Conservation (phyloP, 2,329 filamentous ascomycete genomes). For the Talaromyces sp. region DNA sequence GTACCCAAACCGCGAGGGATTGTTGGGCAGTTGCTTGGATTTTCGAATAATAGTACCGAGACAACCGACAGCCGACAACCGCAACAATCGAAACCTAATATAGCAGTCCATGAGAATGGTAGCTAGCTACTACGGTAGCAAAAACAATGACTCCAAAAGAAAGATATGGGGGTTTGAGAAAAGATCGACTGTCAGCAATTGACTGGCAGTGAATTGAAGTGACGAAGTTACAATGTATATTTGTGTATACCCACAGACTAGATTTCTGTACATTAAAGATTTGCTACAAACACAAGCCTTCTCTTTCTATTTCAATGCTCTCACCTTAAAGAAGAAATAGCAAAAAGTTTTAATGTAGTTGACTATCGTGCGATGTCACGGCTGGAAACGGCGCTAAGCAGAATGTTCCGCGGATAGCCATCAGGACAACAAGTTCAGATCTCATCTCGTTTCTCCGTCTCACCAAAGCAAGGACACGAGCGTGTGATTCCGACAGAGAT, state of each 20-base stretch:
- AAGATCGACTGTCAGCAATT: neutral
- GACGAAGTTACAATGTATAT: conserved; percentile 6
- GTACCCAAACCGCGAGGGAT: conserved; percentile 84
- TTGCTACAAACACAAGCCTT: neutral
- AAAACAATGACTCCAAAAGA: neutral
- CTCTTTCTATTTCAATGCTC: neutral
- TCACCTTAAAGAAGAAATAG: no score
- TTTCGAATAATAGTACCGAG: conserved; percentile 46
- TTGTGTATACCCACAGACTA: conserved; percentile 3
- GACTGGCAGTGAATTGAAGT: neutral
- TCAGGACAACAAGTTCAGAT: neutral
- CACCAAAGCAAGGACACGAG: neutral
- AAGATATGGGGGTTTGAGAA: neutral
- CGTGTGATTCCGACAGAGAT: neutral
- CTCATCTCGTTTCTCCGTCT: neutral
- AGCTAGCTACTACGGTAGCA: neutral
- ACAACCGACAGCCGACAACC: conserved; percentile 16
- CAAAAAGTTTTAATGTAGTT: no score
- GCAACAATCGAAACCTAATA: conserved; percentile 14
- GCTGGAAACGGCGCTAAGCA: neutral
- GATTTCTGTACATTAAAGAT: conserved; percentile 11
- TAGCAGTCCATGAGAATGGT: conserved; percentile 20
- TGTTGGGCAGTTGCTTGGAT: conserved; percentile 71
- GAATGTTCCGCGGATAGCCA: neutral
- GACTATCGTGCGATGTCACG: neutral